A percentile compares a stretch with the other conserved stretches of the same genome.
Conservation (phyloP, 2,329 filamentous ascomycete genomes). For the Fusarium gaditjirri region DNA sequence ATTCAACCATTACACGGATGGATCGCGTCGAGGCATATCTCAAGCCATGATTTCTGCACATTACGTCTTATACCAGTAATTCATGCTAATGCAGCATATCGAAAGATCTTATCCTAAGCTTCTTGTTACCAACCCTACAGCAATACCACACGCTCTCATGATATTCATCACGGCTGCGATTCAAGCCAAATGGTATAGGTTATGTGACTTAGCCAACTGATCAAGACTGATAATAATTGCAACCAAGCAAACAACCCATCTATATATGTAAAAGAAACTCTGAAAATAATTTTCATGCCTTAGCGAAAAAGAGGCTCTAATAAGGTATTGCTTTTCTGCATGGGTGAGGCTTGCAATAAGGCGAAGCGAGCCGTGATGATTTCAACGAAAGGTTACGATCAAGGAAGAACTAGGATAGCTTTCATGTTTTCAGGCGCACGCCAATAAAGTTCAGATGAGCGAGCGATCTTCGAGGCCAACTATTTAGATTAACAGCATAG, state of each 20-base stretch:
- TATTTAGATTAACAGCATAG: neutral
- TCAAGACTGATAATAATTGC: neutral
- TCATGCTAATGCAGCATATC: rapidly evolving
- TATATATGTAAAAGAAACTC: neutral
- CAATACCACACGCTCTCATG: rapidly evolving
- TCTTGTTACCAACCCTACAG: rapidly evolving
- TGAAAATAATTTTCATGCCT: neutral
- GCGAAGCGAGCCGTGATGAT: neutral
- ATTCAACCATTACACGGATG: too few species aligned
- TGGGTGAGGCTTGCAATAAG: neutral
- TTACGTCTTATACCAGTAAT: rapidly evolving
- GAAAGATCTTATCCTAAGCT: rapidly evolving
- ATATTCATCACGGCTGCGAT: rapidly evolving
- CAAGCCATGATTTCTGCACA: rapidly evolving
- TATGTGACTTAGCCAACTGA: neutral
- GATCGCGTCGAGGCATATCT: too few species aligned
- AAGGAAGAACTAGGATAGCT: neutral
- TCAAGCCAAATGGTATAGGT: neutral
- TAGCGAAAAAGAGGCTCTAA: neutral
- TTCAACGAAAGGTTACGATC: neutral
- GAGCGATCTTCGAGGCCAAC: neutral
- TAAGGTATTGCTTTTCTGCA: too few species aligned
- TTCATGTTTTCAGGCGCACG: rapidly evolving
- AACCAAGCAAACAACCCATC: neutral
- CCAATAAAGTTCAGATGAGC: neutral